These are phyloP conservation scores for Tetrahymena elliotti DNA, from an alignment of 73 alveolate species.

Conservation along the genomic window DNA sequence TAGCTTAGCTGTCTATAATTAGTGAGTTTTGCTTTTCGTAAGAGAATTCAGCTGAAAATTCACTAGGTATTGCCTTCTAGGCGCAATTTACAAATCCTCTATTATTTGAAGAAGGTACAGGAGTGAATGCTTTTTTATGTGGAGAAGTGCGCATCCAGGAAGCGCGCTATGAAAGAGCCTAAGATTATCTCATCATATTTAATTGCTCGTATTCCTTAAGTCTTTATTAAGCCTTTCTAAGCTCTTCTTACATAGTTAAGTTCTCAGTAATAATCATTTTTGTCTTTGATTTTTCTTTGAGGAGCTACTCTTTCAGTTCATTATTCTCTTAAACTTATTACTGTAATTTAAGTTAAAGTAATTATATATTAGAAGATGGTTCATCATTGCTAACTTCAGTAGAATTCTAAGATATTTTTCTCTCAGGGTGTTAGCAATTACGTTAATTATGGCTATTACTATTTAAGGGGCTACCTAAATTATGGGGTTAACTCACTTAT, in stretches of 20 bases:
- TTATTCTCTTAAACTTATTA: background rate
- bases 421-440: background rate
- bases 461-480: background rate
- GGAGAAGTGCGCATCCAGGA: background rate
- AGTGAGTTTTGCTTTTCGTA: background rate
- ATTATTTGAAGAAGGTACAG: background rate
- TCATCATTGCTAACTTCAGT: background rate
- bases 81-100: background rate
- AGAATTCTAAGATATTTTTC: background rate
- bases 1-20: background rate
- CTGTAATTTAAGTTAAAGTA: background rate
- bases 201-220: background rate
- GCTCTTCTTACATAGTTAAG: background rate
- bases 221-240: background rate
- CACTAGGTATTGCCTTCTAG: background rate
- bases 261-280: background rate
- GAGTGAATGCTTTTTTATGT: background rate
- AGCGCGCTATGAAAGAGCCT: background rate
- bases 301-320: background rate
- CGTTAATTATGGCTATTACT: background rate
- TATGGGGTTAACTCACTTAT: background rate
- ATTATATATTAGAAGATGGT: background rate
- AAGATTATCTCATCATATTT: background rate
- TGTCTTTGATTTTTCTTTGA: background rate
- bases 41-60: background rate